Evolutionary conservation across 2,329 filamentous ascomycete species (phyloP), one percentile per base, ranked within the genome.

Genomic region (Fonsecaea erecta): DNA sequence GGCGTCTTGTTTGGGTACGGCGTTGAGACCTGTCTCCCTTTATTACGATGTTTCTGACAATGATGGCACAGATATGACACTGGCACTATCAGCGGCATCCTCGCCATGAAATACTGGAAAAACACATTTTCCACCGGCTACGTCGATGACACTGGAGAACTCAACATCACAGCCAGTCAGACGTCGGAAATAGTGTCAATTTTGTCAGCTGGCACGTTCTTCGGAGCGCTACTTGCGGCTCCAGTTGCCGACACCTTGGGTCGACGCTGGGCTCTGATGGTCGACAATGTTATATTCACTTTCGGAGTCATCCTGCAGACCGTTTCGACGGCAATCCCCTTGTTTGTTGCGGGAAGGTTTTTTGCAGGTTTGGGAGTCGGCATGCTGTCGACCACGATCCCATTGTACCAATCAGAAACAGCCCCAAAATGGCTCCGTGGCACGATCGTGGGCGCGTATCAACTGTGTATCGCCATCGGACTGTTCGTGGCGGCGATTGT

Each of bases 301-400:
- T 76, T 92, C 65, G 90, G 90, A 61, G 89, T 89, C 53, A 84
- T 91, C 66, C 85, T 92, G 64, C 90, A 93, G 76, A 87, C 90
- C 40, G 86, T 85, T 75, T 86, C 90, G 14, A 81, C 82, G 26
- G 79, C 80, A 26, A 85, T 89, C 62, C 83, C 85, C 3, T 76
- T 88, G 69, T 80, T 92, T 64, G 75, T 78, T 54, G 79, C 76
- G 28, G 81, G 91, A 76, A 90, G 90, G 83, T 79, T 93, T 64
- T 79, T 94, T 72, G 88, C 90, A 54, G 91, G 91, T 76, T 76
- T 92, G 63, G 91, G 91, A 83, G 90, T 93, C 73, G 91, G 90
- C 74, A 92, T 92, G 75, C 89, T 91, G 71, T 92, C 89, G 8
- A 89, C 90, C 73, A 88, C 92, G 73, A 88, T 93, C 93, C 74